Conservation (phyloP, 352 stramenopile species). For the Phytophthora parvispora region DNA sequence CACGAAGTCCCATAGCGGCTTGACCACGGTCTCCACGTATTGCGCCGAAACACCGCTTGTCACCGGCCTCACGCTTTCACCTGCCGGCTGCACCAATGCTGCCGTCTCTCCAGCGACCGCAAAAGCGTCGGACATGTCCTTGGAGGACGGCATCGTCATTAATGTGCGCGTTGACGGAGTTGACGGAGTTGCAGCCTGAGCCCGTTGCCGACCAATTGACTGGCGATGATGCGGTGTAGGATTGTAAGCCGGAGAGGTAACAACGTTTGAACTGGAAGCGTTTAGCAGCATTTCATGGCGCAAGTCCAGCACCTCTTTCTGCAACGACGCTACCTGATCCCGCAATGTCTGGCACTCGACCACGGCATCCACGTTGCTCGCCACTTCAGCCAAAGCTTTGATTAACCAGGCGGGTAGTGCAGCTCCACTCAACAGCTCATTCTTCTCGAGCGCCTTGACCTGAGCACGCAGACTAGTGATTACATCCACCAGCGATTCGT, state of each 20-base stretch:
- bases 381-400: constrained; percentile 80
- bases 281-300: constrained; percentile 81
- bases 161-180: constrained; percentile 8
- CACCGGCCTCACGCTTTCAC: not conserved
- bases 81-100: constrained; percentile 17
- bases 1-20: constrained; percentile 82
- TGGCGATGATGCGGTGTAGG: constrained; percentile 67
- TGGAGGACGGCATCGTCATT: constrained; percentile 24
- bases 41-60: constrained; percentile 17
- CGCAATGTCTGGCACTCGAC: constrained; percentile 83
- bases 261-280: constrained; percentile 43
- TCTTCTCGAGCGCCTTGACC: constrained; percentile 78
- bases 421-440: constrained; percentile 79
- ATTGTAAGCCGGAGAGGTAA: constrained; percentile 37
- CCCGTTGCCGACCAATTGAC: constrained; percentile 49
- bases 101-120: constrained; percentile 27
- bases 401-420: constrained; percentile 77
- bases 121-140: constrained; percentile 36
- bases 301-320: constrained; percentile 86
- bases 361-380: constrained; percentile 82
- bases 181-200: not conserved
- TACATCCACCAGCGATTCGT: constrained; percentile 82
- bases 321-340: constrained; percentile 77
- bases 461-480: constrained; percentile 75
- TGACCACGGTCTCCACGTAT: constrained; percentile 52